Evolutionary conservation across 2,329 filamentous ascomycete genomes (phyloP).

Genomic region (Raffaelea ambrosiae): DNA sequence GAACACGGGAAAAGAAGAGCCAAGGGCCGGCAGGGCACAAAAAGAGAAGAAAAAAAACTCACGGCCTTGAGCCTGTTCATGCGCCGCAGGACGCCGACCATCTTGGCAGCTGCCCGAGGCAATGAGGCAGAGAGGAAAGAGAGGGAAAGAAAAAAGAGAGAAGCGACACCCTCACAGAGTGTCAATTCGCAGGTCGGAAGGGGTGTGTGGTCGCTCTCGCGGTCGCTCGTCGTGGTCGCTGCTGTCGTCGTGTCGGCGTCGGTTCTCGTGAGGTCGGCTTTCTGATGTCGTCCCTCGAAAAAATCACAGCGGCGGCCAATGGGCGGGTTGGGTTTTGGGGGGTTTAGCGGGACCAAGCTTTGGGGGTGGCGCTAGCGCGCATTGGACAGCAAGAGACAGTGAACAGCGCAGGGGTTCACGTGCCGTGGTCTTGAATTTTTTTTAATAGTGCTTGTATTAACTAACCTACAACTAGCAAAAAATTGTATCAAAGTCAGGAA

Average conservation of each 20-base stretch:
- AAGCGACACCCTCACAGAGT: no score
- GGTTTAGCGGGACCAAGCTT: no score
- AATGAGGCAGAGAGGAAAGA: no score
- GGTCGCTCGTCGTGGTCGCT: not conserved
- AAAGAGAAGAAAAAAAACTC: slow-evolving; percentile 26
- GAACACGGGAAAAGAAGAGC: slow-evolving; percentile 6
- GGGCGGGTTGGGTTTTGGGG: no score
- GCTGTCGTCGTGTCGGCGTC: not conserved
- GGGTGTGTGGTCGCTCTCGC: not conserved
- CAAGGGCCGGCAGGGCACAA: not conserved
- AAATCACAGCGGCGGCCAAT: no score
- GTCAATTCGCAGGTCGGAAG: no score
- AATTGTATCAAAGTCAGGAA: no score
- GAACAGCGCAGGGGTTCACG: not conserved
- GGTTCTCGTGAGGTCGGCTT: not conserved
- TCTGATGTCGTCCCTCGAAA: not conserved
- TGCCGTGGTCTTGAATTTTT: not conserved
- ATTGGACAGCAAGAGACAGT: no score
- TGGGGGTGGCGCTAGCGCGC: no score
- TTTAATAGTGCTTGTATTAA: no score
- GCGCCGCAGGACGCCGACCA: slow-evolving; percentile 49
- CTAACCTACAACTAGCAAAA: no score
- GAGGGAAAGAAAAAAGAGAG: no score
- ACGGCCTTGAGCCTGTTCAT: slow-evolving; percentile 68
- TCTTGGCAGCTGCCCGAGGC: slow-evolving; percentile 11